Evolutionary conservation across 2,329 filamentous ascomycete genomes (phyloP).

Genomic region (Pseudogymnoascus sp.): DNA sequence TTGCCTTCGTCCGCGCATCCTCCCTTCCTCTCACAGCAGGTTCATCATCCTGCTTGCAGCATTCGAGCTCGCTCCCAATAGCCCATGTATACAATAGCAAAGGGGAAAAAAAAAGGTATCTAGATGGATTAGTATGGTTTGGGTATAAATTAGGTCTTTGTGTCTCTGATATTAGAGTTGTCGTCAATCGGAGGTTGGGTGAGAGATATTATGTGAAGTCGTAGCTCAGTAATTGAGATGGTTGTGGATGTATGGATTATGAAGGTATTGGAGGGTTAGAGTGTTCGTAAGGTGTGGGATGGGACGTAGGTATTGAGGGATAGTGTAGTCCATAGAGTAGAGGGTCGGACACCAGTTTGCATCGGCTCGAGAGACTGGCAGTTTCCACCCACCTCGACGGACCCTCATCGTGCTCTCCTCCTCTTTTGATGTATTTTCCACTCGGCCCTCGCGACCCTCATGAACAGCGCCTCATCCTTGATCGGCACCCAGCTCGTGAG

Average conservation of each 20-base stretch:
- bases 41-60: background rate
- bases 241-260: background rate
- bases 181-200: background rate
- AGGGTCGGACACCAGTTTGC: background rate
- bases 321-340: background rate
- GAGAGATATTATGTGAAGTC: background rate
- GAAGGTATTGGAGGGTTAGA: background rate
- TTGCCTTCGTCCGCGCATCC: background rate
- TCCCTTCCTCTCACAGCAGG: background rate
- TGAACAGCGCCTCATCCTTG: constrained; percentile 86
- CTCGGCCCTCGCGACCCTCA: constrained; percentile 82
- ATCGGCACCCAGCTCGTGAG: constrained; percentile 91
- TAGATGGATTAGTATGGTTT: background rate
- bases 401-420: constrained; percentile 20
- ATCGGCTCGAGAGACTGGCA: background rate
- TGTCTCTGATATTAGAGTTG: background rate
- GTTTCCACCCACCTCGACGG: background rate
- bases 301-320: background rate
- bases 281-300: background rate
- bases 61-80: background rate
- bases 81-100: constrained; percentile 4
- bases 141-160: background rate
- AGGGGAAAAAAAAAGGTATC: background rate
- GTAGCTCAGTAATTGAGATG: background rate
- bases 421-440: constrained; percentile 61